These are phyloP conservation scores for Chrysosporium queenslandicum DNA, from an alignment of 2,329 filamentous ascomycete species.

Conservation along the genomic window DNA sequence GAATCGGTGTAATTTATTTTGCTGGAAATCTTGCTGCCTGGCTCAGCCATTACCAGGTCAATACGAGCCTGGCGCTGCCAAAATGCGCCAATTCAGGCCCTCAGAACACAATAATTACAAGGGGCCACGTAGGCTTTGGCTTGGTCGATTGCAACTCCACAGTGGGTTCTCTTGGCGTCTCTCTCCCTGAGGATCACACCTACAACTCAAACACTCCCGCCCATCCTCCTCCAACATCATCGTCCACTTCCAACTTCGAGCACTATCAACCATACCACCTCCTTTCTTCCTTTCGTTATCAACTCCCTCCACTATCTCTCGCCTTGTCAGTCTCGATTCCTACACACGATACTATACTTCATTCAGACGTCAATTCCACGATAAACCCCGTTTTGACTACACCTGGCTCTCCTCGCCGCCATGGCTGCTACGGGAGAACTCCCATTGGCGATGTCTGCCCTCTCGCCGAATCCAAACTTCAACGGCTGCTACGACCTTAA, in stretches of 20 bases:
- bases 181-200: slow-evolving; percentile 1
- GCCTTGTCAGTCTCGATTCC: neutral
- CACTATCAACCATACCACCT: neutral
- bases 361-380: neutral
- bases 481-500: slow-evolving; percentile 32
- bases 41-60: neutral
- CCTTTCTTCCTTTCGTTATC: neutral
- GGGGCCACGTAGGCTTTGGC: slow-evolving; percentile 10
- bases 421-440: slow-evolving; percentile 18
- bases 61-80: neutral
- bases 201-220: neutral
- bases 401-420: slow-evolving; percentile 2
- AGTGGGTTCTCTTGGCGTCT: neutral
- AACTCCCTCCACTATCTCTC: neutral
- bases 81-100: neutral
- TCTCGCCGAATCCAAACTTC: slow-evolving; percentile 24
- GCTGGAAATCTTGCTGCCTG: slow-evolving; percentile 5
- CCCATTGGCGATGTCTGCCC: slow-evolving; percentile 21
- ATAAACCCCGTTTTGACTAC: neutral
- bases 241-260: neutral
- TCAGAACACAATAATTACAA: neutral
- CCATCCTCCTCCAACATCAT: neutral
- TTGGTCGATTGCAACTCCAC: neutral
- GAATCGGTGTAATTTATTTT: neutral
- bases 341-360: too few species aligned